Evolutionary conservation across 371 early-diverging fungal species (phyloP).

Genomic region (Syncephalastrum sp.): DNA sequence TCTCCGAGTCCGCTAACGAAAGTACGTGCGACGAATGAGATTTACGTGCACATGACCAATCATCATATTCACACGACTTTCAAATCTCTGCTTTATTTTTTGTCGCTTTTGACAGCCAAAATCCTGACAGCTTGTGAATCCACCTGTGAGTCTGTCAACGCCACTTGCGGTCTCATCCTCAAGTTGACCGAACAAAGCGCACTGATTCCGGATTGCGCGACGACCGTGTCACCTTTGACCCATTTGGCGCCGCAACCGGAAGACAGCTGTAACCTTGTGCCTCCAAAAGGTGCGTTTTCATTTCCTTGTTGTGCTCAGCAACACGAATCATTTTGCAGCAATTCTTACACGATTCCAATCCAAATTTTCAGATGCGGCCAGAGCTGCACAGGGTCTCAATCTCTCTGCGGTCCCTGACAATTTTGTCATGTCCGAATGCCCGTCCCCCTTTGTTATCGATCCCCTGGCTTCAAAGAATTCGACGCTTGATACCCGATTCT

Average conservation of each 20-base stretch:
- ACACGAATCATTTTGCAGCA: not conserved
- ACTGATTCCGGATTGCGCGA: constrained; percentile 47
- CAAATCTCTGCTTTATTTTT: too few relatives aligned
- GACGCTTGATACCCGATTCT: constrained; percentile 14
- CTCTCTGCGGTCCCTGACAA: constrained; percentile 29
- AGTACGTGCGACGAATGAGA: constrained; percentile 6
- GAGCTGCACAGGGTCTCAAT: constrained; percentile 11
- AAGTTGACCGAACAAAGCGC: constrained; percentile 25
- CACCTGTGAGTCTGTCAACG: constrained; percentile 39
- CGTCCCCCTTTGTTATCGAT: constrained; percentile 42
- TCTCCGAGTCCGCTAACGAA: constrained; percentile 7
- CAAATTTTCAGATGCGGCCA: not conserved
- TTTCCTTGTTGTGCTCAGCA: too few relatives aligned
- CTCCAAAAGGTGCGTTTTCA: constrained; percentile 17
- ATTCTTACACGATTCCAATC: not conserved
- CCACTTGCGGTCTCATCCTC: constrained; percentile 39
- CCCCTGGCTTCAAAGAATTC: constrained; percentile 21
- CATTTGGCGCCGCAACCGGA: constrained; percentile 36
- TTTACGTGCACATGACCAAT: not conserved
- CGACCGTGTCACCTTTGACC: constrained; percentile 21
- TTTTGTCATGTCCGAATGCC: constrained; percentile 31
- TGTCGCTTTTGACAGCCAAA: constrained; percentile 2
- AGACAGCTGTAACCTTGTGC: constrained; percentile 39
- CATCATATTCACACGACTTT: not conserved
- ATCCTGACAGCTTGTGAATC: constrained; percentile 46